Conservation (phyloP, 495 filamentous ascomycete genomes). For the Cercophora newfieldiana region DNA sequence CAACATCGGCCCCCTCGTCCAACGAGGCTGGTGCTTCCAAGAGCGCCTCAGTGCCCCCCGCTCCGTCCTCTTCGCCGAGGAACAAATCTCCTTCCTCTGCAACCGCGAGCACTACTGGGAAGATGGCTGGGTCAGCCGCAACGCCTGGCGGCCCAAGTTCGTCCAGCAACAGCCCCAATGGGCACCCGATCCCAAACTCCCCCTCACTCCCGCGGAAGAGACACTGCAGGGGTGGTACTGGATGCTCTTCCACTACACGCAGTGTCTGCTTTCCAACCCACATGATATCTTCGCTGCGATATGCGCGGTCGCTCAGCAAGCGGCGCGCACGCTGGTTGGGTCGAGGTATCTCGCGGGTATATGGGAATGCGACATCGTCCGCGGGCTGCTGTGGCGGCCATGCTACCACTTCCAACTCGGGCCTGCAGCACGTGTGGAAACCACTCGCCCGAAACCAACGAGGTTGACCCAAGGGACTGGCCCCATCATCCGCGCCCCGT, state of each 20-base stretch:
- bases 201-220: conserved; percentile 3
- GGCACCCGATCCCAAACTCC: not conserved
- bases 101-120: not conserved
- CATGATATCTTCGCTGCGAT: conserved; percentile 16
- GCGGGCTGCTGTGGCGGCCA: conserved; percentile 15
- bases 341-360: conserved; percentile 14
- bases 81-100: conserved; percentile 9
- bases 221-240: conserved; percentile 11
- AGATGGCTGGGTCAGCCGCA: not conserved
- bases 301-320: conserved; percentile 10
- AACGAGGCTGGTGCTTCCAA: conserved; percentile 18
- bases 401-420: conserved; percentile 1
- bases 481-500: conserved; percentile 9
- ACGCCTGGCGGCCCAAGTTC: not conserved
- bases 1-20: conserved; percentile 3
- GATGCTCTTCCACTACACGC: conserved; percentile 1
- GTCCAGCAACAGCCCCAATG: not conserved
- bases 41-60: conserved; percentile 6
- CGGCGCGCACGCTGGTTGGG: not conserved
- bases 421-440: not conserved
- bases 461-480: conserved; percentile 2
- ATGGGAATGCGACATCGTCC: conserved; percentile 11
- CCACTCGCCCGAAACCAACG: conserved; percentile 4
- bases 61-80: conserved; percentile 12
- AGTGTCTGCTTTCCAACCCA: conserved; percentile 15